phyloP scores from a whole-genome alignment of 495 filamentous ascomycete genomes.

The Penicillium daleae region DNA sequence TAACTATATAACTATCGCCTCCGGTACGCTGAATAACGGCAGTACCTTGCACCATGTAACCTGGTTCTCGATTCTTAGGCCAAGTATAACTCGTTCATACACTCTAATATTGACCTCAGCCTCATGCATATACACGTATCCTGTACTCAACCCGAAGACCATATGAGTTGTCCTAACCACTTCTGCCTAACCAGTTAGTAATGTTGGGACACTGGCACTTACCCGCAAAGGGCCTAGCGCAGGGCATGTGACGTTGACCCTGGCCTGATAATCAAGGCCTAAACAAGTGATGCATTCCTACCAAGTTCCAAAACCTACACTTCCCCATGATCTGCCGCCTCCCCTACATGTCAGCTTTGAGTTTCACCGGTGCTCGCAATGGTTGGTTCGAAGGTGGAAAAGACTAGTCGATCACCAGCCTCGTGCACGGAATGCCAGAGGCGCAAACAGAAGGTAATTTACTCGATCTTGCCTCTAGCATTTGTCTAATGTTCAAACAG shows the following conservation, averaged over 20 bases:
- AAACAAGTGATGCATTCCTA: neutral
- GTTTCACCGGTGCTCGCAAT: slow-evolving; percentile 8
- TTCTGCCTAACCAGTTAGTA: neutral
- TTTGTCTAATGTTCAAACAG: slow-evolving; percentile 18
- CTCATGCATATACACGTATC: too few relatives aligned
- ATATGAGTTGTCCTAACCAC: neutral
- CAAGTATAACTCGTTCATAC: too few relatives aligned
- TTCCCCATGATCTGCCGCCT: neutral
- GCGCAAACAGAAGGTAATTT: slow-evolving; percentile 42
- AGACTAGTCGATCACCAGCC: slow-evolving; percentile 20
- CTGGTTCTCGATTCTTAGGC: too few relatives aligned
- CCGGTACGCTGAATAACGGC: too few relatives aligned
- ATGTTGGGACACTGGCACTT: neutral
- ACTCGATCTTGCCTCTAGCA: neutral
- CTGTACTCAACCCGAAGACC: neutral
- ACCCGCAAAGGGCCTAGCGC: neutral
- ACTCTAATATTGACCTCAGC: too few relatives aligned
- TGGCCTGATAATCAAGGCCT: slow-evolving; percentile 4
- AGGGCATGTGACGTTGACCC: neutral
- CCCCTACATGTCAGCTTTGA: neutral
- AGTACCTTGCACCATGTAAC: too few relatives aligned
- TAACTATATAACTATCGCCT: too few relatives aligned
- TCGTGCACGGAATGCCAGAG: slow-evolving; percentile 42
- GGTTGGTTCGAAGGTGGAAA: slow-evolving; percentile 20
- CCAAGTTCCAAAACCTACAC: neutral